Conservation (phyloP, 2,329 filamentous ascomycete genomes). For the Setomelanomma holmii region DNA sequence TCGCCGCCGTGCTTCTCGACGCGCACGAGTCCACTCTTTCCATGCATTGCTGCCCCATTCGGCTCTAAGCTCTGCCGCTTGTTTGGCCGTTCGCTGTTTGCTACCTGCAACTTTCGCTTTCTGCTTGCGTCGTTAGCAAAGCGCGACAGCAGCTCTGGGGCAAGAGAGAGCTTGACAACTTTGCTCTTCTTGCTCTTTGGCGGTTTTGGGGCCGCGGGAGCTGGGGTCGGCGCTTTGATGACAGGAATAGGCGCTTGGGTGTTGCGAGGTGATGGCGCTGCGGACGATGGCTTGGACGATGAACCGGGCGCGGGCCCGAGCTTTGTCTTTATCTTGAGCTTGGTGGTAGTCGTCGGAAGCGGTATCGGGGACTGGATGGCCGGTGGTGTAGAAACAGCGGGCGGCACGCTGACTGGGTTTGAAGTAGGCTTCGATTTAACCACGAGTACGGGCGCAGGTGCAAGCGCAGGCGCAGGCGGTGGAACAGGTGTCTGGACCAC, state of each 20-base stretch:
- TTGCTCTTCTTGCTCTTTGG: constrained; percentile 33
- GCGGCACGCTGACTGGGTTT: constrained; percentile 25
- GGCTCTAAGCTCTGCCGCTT: constrained; percentile 41
- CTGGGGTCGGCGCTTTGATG: constrained; percentile 1
- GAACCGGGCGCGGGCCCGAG: constrained; percentile 5
- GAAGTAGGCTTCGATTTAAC: neutral
- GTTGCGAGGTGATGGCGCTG: constrained; percentile 12
- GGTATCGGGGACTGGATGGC: constrained; percentile 35
- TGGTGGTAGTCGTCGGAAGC: constrained; percentile 31
- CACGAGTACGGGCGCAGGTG: constrained; percentile 12
- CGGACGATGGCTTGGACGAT: constrained; percentile 14
- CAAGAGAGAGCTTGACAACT: constrained; percentile 32
- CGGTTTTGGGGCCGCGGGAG: constrained; percentile 8
- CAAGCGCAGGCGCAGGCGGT: constrained; percentile 9
- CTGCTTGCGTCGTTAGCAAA: constrained; percentile 20
- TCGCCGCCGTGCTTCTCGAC: constrained; percentile 25
- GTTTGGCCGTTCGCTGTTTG: constrained; percentile 26
- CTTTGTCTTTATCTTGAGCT: constrained; percentile 39
- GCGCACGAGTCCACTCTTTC: constrained; percentile 25
- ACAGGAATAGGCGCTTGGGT: constrained; percentile 6
- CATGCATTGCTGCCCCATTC: constrained; percentile 10
- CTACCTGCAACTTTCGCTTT: constrained; percentile 30
- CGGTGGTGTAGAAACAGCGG: constrained; percentile 24
- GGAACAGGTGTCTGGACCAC: constrained; percentile 16
- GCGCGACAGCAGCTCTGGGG: constrained; percentile 19